Conservation (phyloP, 2,329 filamentous ascomycete species). For the Aspergillus niger region DNA sequence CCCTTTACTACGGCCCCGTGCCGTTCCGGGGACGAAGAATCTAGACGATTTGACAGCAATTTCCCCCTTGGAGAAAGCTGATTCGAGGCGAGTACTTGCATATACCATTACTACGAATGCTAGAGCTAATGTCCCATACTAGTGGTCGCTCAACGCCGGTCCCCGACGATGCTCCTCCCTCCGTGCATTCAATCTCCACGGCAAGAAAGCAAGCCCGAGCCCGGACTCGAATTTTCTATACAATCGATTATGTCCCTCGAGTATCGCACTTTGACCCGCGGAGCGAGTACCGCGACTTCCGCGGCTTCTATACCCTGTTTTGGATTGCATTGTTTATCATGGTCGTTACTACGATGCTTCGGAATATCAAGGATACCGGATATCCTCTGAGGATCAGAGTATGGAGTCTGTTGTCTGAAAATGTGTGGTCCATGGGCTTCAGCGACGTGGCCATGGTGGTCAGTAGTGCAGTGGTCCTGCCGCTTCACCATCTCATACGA, state of each 20-base stretch:
- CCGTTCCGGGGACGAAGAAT: conserved; percentile 32
- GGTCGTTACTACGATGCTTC: conserved; percentile 89
- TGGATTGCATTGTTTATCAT: conserved; percentile 97
- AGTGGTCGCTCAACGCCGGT: conserved; percentile 84
- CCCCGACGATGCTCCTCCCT: conserved; percentile 88
- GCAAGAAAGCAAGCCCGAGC: conserved; percentile 82
- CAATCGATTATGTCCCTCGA: conserved; percentile 84
- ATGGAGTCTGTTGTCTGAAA: conserved; percentile 83
- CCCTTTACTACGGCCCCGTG: conserved; percentile 36
- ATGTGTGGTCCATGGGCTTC: conserved; percentile 81
- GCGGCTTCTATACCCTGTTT: conserved; percentile 96
- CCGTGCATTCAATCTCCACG: conserved; percentile 79
- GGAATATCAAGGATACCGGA: conserved; percentile 92
- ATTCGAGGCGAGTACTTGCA: conserved; percentile 38
- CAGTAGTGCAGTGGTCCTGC: conserved; percentile 70
- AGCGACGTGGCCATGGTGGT: conserved; percentile 84
- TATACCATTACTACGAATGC: neutral
- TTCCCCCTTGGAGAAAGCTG: conserved; percentile 32
- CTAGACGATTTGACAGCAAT: conserved; percentile 28
- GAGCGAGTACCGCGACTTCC: conserved; percentile 91
- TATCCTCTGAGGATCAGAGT: conserved; percentile 82
- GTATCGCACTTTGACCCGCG: conserved; percentile 94
- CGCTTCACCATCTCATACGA: conserved; percentile 70
- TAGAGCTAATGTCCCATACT: neutral
- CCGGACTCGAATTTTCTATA: conserved; percentile 83